Percentiles rank a stretch among this genome's conserved stretches.
phyloP scores from a whole-genome alignment of 805 yeast genomes.

The Scheffersomyces lignosus region DNA sequence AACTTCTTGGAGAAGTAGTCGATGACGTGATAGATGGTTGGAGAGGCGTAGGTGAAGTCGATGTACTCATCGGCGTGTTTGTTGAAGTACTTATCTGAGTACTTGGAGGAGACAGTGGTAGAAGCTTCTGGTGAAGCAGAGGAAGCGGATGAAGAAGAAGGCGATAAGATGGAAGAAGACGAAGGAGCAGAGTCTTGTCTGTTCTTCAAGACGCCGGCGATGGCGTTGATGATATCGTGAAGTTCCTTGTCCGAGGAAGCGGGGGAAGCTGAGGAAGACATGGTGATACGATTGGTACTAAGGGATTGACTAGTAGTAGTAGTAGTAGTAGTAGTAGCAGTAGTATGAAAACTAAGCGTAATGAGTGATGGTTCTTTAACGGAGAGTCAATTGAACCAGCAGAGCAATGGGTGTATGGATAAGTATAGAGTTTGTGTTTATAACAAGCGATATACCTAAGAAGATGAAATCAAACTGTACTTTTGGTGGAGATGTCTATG shows the following conservation, averaged over 20 bases:
- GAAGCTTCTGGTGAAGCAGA: not conserved
- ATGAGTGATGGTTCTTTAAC: too few species aligned
- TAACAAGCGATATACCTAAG: too few species aligned
- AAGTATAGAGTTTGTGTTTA: too few species aligned
- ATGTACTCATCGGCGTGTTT: slow-evolving; percentile 51
- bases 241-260: too few species aligned
- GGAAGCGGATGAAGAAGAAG: not conserved
- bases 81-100: slow-evolving; percentile 20
- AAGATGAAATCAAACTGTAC: too few species aligned
- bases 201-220: slow-evolving; percentile 2
- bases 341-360: too few species aligned
- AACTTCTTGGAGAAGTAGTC: slow-evolving; percentile 48
- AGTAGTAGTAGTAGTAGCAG: not conserved
- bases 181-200: too few species aligned
- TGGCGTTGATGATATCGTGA: slow-evolving; percentile 1
- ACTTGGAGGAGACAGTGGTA: slow-evolving; percentile 4
- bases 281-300: too few species aligned
- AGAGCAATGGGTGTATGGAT: too few species aligned
- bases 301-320: not conserved
- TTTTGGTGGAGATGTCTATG: too few species aligned
- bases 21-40: slow-evolving; percentile 77
- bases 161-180: not conserved
- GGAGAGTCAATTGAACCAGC: too few species aligned
- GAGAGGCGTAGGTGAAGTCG: slow-evolving; percentile 68
- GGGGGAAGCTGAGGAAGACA: too few species aligned